Base-by-base conservation (phyloP, 2,329 filamentous ascomycete genomes). In the Colletotrichum melonis region DNA sequence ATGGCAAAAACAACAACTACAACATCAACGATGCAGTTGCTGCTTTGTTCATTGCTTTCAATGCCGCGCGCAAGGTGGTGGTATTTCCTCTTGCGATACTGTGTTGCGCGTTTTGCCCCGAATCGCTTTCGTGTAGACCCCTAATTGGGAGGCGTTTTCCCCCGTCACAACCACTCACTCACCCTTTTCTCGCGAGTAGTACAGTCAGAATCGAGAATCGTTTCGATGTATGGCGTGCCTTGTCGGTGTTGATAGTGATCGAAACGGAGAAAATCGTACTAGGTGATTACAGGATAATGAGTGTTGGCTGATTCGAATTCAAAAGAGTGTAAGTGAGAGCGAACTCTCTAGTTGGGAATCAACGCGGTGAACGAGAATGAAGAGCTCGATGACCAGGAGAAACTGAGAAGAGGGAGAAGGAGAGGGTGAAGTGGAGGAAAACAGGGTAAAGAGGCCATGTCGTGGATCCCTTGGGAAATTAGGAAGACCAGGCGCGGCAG, bases 241-340 rank as follows among this genome's bases (percentile, higher is more conserved):
- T 49, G 52, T 57, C 54, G 63, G 58, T 52, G 58, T 57, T 26
- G 58, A 35, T 55, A 58, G 42, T 49, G 58, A 46, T 70, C 67
- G 71, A 72, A 57, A 49, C 60, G 60, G 57, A 67, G 57, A 60
- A 35, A 58, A 19, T 42, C 60, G 63, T 42, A 9, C 38, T 55
- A 58, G 52, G 52, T 72, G 52, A 30, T 67, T 35, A 24, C 63
- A 63, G 26, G 60, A 60, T 74, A 74, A 74, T 63, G 72, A 74
- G 63, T 74, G 72, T 56, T 69, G 57, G 68, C 54, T 58, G 58
- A 72, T 30, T 63, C 58, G n/a, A 59, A 72, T 74, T 72, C 72
- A 74, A 74, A 74, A 58, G 72, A 74, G 72, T 74, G 72, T 74
- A 67, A 72, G 54, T 72, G 72, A 74, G 72, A 74, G 72, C 72